Conservation (phyloP, 2,329 filamentous ascomycete genomes). For the Hyphodiscus sp. region DNA sequence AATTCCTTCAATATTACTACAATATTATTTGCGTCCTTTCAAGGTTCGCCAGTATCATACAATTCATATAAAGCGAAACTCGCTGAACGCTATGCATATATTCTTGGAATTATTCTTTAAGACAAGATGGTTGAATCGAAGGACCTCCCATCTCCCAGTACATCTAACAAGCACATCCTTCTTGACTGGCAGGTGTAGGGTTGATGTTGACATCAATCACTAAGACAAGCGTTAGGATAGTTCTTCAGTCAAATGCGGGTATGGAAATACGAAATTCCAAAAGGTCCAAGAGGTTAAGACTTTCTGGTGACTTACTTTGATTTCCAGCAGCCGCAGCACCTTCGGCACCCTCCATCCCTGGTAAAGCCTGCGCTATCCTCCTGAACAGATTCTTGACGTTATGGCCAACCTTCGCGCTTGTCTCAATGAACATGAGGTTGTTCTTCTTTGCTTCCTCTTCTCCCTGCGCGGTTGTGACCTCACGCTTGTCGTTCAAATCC, state of each 20-base stretch:
- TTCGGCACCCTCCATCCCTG: constrained; percentile 92
- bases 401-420: constrained; percentile 93
- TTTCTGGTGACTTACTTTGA: constrained; percentile 59
- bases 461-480: constrained; percentile 92
- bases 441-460: constrained; percentile 98
- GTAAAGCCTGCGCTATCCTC: constrained; percentile 94
- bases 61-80: constrained; percentile 20
- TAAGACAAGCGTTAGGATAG: constrained; percentile 35
- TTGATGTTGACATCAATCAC: constrained; percentile 94
- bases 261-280: neutral
- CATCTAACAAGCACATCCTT: constrained; percentile 62
- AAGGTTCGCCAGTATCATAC: constrained; percentile 27
- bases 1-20: constrained; percentile 13
- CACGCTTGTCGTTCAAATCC: constrained; percentile 94
- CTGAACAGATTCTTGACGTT: constrained; percentile 98
- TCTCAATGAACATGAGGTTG: constrained; percentile 98
- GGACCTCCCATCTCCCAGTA: constrained; percentile 7
- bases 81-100: constrained; percentile 29
- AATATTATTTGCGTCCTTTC: constrained; percentile 11
- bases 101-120: constrained; percentile 23
- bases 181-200: constrained; percentile 61
- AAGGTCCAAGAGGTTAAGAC: neutral
- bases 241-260: neutral
- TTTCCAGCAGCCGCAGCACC: constrained; percentile 63
- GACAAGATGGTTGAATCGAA: constrained; percentile 16